These are phyloP conservation scores for Talaromyces sp. DNA, from an alignment of 2,329 filamentous ascomycete genomes.

Conservation along the genomic window DNA sequence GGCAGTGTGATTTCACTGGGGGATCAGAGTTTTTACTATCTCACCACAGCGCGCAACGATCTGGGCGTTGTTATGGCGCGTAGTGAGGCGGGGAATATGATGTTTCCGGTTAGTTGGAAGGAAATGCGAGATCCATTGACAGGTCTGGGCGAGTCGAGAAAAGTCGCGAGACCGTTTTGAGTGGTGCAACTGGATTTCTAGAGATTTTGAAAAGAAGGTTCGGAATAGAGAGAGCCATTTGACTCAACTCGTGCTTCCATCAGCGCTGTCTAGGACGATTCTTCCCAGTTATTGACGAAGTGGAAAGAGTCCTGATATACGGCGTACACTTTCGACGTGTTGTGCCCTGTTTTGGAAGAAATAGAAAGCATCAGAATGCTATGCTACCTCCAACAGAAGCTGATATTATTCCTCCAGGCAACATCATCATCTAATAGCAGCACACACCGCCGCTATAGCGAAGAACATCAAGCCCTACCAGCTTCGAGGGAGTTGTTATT, in stretches of 20 bases:
- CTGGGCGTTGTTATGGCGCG: slow-evolving; percentile 89
- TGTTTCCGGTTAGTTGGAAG: slow-evolving; percentile 93
- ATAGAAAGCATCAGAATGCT: background rate
- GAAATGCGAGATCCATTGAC: slow-evolving; percentile 84
- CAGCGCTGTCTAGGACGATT: background rate
- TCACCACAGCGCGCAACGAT: slow-evolving; percentile 87
- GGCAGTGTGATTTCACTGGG: slow-evolving; percentile 86
- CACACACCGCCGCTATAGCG: background rate
- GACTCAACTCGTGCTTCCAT: background rate
- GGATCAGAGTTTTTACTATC: slow-evolving; percentile 91
- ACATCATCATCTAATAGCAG: background rate
- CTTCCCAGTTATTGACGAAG: background rate
- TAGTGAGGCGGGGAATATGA: slow-evolving; percentile 80
- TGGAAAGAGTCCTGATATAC: background rate
- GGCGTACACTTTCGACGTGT: background rate
- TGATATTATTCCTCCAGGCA: background rate
- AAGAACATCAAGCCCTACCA: background rate
- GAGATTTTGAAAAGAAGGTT: background rate
- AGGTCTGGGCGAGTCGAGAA: slow-evolving; percentile 70
- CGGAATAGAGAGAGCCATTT: background rate
- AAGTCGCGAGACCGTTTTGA: slow-evolving; percentile 91
- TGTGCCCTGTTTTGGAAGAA: background rate
- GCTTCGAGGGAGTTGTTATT: background rate
- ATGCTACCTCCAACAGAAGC: background rate
- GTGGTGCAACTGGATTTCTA: background rate